phyloP scores from a whole-genome alignment of 1,284 basidiomycete genomes.

The Microbotryum violaceum region DNA sequence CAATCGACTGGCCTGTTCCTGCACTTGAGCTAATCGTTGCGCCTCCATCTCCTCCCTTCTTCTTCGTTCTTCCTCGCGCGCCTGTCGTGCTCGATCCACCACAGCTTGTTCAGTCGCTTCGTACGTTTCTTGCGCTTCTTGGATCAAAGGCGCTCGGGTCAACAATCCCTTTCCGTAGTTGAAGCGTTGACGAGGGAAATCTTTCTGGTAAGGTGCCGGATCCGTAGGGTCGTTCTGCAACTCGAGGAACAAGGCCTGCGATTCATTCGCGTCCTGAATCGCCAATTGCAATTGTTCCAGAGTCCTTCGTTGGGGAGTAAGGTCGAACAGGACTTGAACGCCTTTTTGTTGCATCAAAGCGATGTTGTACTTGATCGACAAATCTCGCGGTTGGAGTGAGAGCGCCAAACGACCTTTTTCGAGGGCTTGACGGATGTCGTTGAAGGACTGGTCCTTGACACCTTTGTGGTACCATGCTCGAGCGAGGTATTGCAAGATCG shows the following conservation, averaged over 20 bases:
- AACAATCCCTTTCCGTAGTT: constrained; percentile 81
- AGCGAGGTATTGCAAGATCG: constrained; percentile 66
- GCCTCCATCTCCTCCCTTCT: constrained; percentile 53
- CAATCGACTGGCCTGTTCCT: constrained; percentile 57
- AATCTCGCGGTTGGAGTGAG: constrained; percentile 72
- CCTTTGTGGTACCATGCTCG: constrained; percentile 88
- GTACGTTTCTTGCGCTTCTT: constrained; percentile 61
- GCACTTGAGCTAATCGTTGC: constrained; percentile 54
- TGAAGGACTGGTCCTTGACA: constrained; percentile 71
- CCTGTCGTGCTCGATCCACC: constrained; percentile 32
- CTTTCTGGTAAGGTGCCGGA: constrained; percentile 70
- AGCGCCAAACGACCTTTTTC: constrained; percentile 55
- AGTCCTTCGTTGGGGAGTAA: constrained; percentile 65
- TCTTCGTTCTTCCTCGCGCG: constrained; percentile 55
- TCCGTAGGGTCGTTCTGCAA: constrained; percentile 64
- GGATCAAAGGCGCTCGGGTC: constrained; percentile 62
- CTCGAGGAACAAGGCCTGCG: constrained; percentile 81
- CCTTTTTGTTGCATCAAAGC: constrained; percentile 95
- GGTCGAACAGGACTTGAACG: constrained; percentile 71
- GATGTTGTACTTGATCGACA: constrained; percentile 83
- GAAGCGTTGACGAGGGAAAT: constrained; percentile 76
- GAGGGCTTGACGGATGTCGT: constrained; percentile 68
- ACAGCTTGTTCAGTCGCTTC: constrained; percentile 62
- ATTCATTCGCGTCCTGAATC: constrained; percentile 73
- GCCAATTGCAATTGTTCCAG: constrained; percentile 68